A percentile compares a stretch with the other conserved stretches of the same genome.
Conservation (phyloP, 495 filamentous ascomycete genomes). For the Recurvomyces mirabilis region DNA sequence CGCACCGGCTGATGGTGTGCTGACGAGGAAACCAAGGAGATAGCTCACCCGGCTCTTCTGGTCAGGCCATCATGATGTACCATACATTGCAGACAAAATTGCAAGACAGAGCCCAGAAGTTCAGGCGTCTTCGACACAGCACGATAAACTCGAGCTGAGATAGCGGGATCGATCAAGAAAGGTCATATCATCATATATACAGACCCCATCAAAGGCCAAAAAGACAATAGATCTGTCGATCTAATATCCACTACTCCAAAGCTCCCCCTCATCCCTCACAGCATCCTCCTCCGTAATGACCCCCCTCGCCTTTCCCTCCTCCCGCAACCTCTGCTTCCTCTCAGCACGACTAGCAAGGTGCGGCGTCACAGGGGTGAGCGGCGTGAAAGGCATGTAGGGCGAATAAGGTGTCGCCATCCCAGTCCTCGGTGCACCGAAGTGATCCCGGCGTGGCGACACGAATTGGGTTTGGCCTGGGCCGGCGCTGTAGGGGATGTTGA, state of each 20-base stretch:
- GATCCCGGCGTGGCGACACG: slow-evolving; percentile 39
- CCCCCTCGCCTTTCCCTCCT: slow-evolving; percentile 37
- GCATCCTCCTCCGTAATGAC: slow-evolving; percentile 41
- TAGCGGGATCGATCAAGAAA: too few relatives aligned
- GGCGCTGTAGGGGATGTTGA: slow-evolving; percentile 18
- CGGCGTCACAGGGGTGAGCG: slow-evolving; percentile 78
- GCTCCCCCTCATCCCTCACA: slow-evolving; percentile 44
- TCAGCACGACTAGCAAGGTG: slow-evolving; percentile 61
- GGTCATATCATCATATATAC: too few relatives aligned
- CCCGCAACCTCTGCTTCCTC: slow-evolving; percentile 53
- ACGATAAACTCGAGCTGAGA: too few relatives aligned
- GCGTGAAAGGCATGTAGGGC: slow-evolving; percentile 85
- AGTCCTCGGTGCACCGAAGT: slow-evolving; percentile 40
- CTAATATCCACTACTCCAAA: slow-evolving; percentile 44
- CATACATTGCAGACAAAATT: too few relatives aligned
- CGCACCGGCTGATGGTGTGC: too few relatives aligned
- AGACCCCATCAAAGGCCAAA: too few relatives aligned
- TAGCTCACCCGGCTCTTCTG: too few relatives aligned
- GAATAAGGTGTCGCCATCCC: slow-evolving; percentile 73
- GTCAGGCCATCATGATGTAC: too few relatives aligned
- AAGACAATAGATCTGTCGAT: too few relatives aligned
- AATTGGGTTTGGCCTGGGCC: slow-evolving; percentile 28
- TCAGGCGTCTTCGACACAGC: too few relatives aligned
- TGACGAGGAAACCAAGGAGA: too few relatives aligned
- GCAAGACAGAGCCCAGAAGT: too few relatives aligned